Evolutionary conservation across 1,284 basidiomycete genomes (phyloP), one percentile per base, ranked within the genome.

Genomic region (Trichosporon sp.): DNA sequence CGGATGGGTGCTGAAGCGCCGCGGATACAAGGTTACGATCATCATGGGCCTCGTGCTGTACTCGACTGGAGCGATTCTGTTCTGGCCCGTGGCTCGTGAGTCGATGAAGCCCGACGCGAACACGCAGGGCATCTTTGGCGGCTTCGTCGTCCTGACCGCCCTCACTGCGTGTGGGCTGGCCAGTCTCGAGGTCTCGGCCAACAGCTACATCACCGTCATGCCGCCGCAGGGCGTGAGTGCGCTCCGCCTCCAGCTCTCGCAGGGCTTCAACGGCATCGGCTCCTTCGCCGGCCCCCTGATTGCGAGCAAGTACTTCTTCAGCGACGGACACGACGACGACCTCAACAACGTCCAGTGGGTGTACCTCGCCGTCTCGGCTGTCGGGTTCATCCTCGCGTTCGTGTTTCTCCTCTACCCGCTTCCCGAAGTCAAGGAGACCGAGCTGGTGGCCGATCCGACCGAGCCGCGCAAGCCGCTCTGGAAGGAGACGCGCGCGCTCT

Each of bases 211-310:
- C 72, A 84, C 91, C 5, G 85, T 85, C 73, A 81, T 85, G 80
- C 81, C 81, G 4, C 81, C 82, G 5, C 88, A 90, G 31, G 88
- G 89, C 76, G 89, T 90, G 78, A 91, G 92, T 66, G 90, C 91
- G 8, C 90, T 91, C 79, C 88, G 92, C 61, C 87, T 94, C 46
- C 92, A 92, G 79, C 91, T 93, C 79, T 91, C 90, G 68, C 92
- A 93, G 83, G 90, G 90, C 1, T 92, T 91, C 85, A 91, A 93
- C 81, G 91, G 92, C 64, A 86, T 93, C 48, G 91, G 91, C 0
- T 89, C 89, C 0, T 92, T 93, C 78, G 86, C 90, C 26, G 92
- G 92, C 0, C 92, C 92, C 32, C 87, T 93, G 76, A 93, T 93
- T 77, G 91, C 91, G 26, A 89, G 90, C 16, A 83, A 85, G 77